These are phyloP conservation scores for Microdochium nivale DNA, from an alignment of 2,329 filamentous ascomycete species.

Conservation along the genomic window DNA sequence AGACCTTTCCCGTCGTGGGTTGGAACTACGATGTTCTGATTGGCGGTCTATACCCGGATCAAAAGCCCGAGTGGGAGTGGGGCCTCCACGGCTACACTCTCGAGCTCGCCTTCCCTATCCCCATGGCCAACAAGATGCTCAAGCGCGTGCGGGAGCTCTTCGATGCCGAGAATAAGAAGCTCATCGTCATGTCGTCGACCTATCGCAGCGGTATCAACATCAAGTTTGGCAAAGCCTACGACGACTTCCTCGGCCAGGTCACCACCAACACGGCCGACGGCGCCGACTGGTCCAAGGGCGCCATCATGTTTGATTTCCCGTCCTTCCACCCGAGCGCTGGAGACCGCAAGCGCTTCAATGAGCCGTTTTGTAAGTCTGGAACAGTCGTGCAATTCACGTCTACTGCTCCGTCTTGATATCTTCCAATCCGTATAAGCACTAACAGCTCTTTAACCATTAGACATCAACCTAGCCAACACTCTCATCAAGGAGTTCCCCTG, in stretches of 20 bases:
- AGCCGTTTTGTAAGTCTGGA: constrained; percentile 35
- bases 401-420: background rate
- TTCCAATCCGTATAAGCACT: background rate
- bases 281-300: constrained; percentile 37
- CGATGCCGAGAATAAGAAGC: constrained; percentile 33
- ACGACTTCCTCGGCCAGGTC: constrained; percentile 39
- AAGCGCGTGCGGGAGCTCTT: constrained; percentile 38
- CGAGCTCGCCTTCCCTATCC: constrained; percentile 43
- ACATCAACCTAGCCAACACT: constrained; percentile 34
- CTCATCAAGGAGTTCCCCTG: constrained; percentile 41
- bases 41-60: constrained; percentile 38
- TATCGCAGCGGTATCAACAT: constrained; percentile 44
- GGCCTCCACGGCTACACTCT: constrained; percentile 37
- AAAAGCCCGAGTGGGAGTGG: constrained; percentile 41
- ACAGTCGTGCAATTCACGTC: background rate
- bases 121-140: constrained; percentile 37
- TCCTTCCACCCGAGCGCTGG: constrained; percentile 34
- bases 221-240: constrained; percentile 40
- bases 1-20: constrained; percentile 39
- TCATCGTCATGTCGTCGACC: constrained; percentile 38
- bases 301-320: constrained; percentile 47
- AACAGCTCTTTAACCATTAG: constrained; percentile 9
- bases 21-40: constrained; percentile 46
- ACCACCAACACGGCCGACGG: constrained; percentile 37
- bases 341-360: constrained; percentile 37